Percentiles rank a stretch among this genome's conserved stretches.
phyloP scores from a whole-genome alignment of 345 rosid genomes.

The Heritiera fomes region DNA sequence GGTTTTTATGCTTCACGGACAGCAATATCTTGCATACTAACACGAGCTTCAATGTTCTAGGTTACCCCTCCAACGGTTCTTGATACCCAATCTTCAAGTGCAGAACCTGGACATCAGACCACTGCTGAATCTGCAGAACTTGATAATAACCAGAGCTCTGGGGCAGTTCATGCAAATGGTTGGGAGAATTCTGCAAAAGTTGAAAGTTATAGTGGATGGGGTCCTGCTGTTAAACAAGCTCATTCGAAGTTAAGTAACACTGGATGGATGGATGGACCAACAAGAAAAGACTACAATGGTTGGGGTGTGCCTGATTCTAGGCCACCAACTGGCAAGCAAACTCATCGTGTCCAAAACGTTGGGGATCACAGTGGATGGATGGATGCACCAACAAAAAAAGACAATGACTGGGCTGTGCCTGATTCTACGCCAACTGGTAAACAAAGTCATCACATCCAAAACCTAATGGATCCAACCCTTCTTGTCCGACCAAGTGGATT shows the following conservation, averaged over 20 bases:
- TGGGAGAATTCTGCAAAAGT: constrained; percentile 30
- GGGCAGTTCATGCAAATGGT: constrained; percentile 30
- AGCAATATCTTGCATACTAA: not conserved
- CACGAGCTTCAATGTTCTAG: constrained; percentile 28
- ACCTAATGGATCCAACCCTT: constrained; percentile 14
- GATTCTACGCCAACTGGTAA: constrained; percentile 28
- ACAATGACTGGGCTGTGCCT: constrained; percentile 36
- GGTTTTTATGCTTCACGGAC: not conserved
- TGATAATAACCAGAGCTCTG: constrained; percentile 26
- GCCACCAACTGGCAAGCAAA: constrained; percentile 28
- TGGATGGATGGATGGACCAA: constrained; percentile 31
- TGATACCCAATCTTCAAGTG: constrained; percentile 20
- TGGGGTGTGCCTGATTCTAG: constrained; percentile 35
- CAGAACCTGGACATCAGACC: constrained; percentile 19
- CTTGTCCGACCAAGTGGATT: constrained; percentile 22
- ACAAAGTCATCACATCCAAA: constrained; percentile 24
- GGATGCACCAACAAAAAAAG: constrained; percentile 29
- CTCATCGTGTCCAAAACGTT: constrained; percentile 17
- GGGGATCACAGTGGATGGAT: constrained; percentile 29
- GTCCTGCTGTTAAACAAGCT: constrained; percentile 24
- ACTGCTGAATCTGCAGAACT: constrained; percentile 22
- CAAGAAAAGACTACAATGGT: constrained; percentile 35
- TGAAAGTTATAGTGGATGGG: constrained; percentile 43
- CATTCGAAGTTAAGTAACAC: constrained; percentile 32
- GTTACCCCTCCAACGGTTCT: constrained; percentile 24